Evolutionary conservation across 2,329 filamentous ascomycete species (phyloP), one percentile per base, ranked within the genome.

Genomic region (Cordyceps fumosorosea): DNA sequence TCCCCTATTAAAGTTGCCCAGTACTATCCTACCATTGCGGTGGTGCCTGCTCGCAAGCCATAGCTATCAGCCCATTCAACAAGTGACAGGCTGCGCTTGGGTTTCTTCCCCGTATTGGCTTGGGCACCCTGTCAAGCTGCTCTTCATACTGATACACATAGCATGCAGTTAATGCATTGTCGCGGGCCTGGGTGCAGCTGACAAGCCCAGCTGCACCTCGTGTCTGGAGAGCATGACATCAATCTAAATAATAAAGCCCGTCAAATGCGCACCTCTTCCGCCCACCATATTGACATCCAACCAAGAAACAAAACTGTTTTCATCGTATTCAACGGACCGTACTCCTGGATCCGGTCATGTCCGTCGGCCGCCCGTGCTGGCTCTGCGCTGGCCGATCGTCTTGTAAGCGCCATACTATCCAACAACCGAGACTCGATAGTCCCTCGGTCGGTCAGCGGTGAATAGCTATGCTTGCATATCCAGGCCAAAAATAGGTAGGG

Each of bases 391-490:
- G 32, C 57, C 50, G 57, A 60, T 47, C 51, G 24, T 34, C 37
- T 47, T 54, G n/a, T 47, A 60, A 60, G 48, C 57, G 57, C 50
- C 50, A 34, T 48, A n/a, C 26, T 12, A 37, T 52, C 26, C 16
- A 18, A 52, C 57, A 37, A 48, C 22, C 5, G 48, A 32, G 47
- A 59, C 47, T 59, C 40, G 48, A 60, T 45, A 37, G 56, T 22
- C 22, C 48, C 48, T 48, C 14, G 45, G 44, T 20, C 44, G 34
- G 8, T 4, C 29, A 32, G 29, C 8, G 29, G 34, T 37, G 34
- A 37, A 37, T 12, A 22, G n/a, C 11, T 3, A 20, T 20, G 44
- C 42, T 44, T 18, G 42, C 42, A n/a, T 7, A 47, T 47, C 12
- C 45, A 26, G 22, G 24, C n/a, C 29, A 56, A 56, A 48, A 47